Evolutionary conservation across 2,329 filamentous ascomycete species (phyloP).

Genomic region (Penicillium sp.): DNA sequence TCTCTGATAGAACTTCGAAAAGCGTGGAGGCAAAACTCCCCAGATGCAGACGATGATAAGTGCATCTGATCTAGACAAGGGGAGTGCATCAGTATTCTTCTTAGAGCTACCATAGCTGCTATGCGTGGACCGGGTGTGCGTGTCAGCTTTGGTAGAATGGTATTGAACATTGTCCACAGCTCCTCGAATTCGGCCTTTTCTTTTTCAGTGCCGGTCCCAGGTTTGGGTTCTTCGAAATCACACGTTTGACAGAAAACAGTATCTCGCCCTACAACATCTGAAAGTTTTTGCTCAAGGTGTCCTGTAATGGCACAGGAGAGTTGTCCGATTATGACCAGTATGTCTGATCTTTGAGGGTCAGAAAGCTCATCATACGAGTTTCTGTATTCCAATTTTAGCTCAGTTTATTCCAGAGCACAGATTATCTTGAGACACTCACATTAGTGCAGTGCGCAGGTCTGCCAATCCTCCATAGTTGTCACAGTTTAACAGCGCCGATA

Average conservation of each 20-base stretch:
- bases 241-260: conserved; percentile 38
- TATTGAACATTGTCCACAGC: conserved; percentile 46
- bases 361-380: conserved; percentile 48
- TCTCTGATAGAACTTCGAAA: conserved; percentile 83
- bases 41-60: conserved; percentile 66
- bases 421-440: conserved; percentile 44
- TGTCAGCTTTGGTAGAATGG: conserved; percentile 42
- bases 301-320: conserved; percentile 58
- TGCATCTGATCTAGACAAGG: conserved; percentile 61
- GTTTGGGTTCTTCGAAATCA: conserved; percentile 31
- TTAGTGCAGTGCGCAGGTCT: conserved; percentile 44
- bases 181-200: conserved; percentile 27
- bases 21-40: conserved; percentile 78
- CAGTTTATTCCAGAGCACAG: background rate
- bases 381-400: conserved; percentile 22
- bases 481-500: conserved; percentile 35
- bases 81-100: conserved; percentile 69
- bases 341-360: conserved; percentile 53
- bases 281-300: conserved; percentile 39
- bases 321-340: conserved; percentile 58
- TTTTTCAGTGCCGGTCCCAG: conserved; percentile 7
- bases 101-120: conserved; percentile 69
- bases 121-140: conserved; percentile 64
- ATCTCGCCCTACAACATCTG: conserved; percentile 24
- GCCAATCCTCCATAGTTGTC: conserved; percentile 36